Conservation (phyloP, 805 yeast species). For the Clavispora carvajalis region DNA sequence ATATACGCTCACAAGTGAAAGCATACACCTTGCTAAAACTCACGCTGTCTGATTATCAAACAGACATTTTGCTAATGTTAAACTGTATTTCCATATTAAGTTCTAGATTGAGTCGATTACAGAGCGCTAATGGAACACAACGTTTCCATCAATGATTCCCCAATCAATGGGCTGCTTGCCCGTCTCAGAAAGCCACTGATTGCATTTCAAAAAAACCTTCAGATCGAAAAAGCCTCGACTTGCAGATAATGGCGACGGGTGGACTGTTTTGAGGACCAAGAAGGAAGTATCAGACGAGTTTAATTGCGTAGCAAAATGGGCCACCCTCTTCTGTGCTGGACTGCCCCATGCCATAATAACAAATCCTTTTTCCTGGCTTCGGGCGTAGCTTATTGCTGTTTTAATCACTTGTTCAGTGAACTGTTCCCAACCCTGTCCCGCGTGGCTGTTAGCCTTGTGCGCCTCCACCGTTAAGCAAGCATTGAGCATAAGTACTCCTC, state of each 20-base stretch:
- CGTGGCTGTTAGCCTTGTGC: constrained; percentile 89
- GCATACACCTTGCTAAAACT: no score
- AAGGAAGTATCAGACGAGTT: constrained; percentile 30
- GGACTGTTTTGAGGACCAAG: constrained; percentile 67
- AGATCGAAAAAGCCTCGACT: constrained; percentile 75
- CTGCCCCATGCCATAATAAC: constrained; percentile 79
- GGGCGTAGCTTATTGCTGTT: constrained; percentile 44
- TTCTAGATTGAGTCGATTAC: no score
- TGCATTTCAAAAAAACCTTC: constrained; percentile 67
- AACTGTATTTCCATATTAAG: no score
- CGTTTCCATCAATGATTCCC: constrained; percentile 38
- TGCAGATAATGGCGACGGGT: constrained; percentile 94
- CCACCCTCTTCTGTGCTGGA: constrained; percentile 64
- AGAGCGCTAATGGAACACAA: constrained; percentile 10
- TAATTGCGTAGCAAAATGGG: constrained; percentile 22
- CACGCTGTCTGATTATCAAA: no score
- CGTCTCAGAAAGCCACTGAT: constrained; percentile 63
- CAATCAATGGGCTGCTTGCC: constrained; percentile 54
- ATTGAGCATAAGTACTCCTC: constrained; percentile 84
- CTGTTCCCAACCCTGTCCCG: constrained; percentile 86
- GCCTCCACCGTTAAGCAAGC: constrained; percentile 89
- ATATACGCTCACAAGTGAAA: no score
- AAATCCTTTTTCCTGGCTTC: constrained; percentile 41
- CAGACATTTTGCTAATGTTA: no score
- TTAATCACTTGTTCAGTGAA: constrained; percentile 74